A percentile compares a stretch with the other conserved stretches of the same genome.
Evolutionary conservation across 208 protist species (phyloP).

Genomic region (Herpetomonas samuelpessoai): DNA sequence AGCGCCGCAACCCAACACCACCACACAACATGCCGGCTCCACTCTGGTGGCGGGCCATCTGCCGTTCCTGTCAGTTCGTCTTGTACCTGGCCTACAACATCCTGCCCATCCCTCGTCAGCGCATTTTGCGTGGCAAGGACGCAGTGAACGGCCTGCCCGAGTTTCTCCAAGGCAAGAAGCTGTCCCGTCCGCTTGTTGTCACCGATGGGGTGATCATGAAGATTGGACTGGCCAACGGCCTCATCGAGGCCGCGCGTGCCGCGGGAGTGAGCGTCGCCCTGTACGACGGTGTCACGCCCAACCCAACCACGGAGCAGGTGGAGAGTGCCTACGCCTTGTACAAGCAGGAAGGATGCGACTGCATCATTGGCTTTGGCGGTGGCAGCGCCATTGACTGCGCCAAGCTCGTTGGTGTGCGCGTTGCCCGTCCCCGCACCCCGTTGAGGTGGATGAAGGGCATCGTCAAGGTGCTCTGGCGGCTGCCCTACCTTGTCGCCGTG

Average conservation of each 20-base stretch:
- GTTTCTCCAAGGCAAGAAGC: constrained; percentile 30
- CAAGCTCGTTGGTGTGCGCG: constrained; percentile 74
- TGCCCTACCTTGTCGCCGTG: constrained; percentile 58
- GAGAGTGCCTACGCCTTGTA: constrained; percentile 33
- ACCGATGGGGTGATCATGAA: constrained; percentile 51
- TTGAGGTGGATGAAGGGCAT: constrained; percentile 43
- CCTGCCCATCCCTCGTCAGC: constrained; percentile 32
- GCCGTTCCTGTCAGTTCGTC: constrained; percentile 26
- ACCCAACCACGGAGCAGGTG: constrained; percentile 48
- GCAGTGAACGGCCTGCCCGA: constrained; percentile 28
- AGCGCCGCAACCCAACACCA: no score
- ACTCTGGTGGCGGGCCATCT: constrained; percentile 23
- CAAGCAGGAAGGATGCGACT: constrained; percentile 39
- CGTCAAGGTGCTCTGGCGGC: constrained; percentile 34
- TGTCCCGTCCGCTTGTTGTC: constrained; percentile 40
- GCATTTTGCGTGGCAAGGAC: constrained; percentile 28
- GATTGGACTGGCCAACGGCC: constrained; percentile 37
- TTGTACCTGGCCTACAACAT: constrained; percentile 24
- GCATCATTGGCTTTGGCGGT: constrained; percentile 79
- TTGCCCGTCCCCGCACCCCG: constrained; percentile 41
- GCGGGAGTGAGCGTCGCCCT: constrained; percentile 29
- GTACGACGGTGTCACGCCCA: constrained; percentile 47
- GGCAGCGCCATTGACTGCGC: constrained; percentile 84
- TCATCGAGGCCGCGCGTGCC: constrained; percentile 33
- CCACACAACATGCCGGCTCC: constrained; percentile 51